phyloP scores from a whole-genome alignment of 2,329 filamentous ascomycete genomes.

The Nemania sp. region DNA sequence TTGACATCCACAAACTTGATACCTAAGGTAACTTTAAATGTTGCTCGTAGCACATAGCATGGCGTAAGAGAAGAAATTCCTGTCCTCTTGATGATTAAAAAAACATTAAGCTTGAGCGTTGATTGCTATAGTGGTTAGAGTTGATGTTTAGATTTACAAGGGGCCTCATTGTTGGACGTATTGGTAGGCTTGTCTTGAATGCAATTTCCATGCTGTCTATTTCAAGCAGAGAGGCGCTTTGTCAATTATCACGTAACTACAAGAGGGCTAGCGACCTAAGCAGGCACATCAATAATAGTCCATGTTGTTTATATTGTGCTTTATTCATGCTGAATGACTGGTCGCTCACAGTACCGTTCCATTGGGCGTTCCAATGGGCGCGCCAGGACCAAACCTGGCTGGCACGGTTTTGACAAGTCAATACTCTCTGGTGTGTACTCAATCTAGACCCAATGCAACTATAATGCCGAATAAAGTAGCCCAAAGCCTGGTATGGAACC shows the following conservation, averaged over 20 bases:
- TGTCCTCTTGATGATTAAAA: too few relatives aligned
- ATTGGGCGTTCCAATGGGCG: slow-evolving; percentile 2
- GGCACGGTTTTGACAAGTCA: background rate
- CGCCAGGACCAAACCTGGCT: background rate
- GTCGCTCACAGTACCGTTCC: slow-evolving; percentile 14
- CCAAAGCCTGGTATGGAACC: slow-evolving; percentile 10
- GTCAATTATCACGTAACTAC: background rate
- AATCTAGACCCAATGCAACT: slow-evolving; percentile 29
- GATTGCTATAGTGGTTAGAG: background rate
- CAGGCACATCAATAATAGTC: too few relatives aligned
- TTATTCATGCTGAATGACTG: slow-evolving; percentile 19
- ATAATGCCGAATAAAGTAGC: slow-evolving; percentile 15
- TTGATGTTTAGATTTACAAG: background rate
- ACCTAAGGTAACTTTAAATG: background rate
- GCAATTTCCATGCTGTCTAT: background rate
- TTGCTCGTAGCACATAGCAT: background rate
- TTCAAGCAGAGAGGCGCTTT: background rate
- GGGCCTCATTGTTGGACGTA: background rate
- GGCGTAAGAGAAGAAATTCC: too few relatives aligned
- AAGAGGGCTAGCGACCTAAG: background rate
- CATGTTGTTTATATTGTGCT: background rate
- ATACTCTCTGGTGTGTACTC: slow-evolving; percentile 17
- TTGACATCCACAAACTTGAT: background rate
- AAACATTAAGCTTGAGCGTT: background rate
- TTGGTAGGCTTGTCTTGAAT: background rate